Percentiles rank a stretch among this genome's conserved stretches.
These are phyloP conservation scores for Hypoxylon sp. DNA, from an alignment of 2,329 filamentous ascomycete genomes.

Conservation along the genomic window DNA sequence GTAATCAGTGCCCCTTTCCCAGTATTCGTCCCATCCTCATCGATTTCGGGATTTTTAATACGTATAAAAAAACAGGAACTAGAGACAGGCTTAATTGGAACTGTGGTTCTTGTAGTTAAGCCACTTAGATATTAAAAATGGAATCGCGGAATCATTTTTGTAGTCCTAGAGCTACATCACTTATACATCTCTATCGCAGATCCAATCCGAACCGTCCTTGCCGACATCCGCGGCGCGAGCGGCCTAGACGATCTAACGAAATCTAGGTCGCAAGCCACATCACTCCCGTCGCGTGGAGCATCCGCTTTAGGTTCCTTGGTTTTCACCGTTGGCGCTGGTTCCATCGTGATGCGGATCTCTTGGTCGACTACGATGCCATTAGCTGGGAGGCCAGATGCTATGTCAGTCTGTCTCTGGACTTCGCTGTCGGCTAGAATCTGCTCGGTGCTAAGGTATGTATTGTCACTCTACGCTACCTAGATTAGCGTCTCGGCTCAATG, in stretches of 20 bases:
- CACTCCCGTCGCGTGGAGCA: neutral
- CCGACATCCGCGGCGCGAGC: neutral
- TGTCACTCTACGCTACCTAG: neutral
- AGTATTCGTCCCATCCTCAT: neutral
- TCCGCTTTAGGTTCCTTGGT: neutral
- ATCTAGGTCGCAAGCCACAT: neutral
- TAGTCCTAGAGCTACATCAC: neutral
- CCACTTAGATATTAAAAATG: neutral
- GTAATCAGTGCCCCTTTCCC: neutral
- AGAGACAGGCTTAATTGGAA: neutral
- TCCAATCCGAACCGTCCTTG: neutral
- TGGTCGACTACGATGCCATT: neutral
- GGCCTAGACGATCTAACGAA: neutral
- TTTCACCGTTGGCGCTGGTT: neutral
- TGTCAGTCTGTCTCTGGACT: neutral
- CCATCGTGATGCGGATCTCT: slow-evolving; percentile 1
- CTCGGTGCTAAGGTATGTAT: neutral
- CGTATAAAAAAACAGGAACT: too few relatives aligned
- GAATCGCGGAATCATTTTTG: neutral
- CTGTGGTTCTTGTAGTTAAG: neutral
- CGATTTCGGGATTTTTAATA: neutral
- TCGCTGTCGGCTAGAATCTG: neutral
- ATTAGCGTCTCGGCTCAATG: neutral
- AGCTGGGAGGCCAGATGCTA: neutral
- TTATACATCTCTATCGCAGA: neutral